Evolutionary conservation across 1,139 yeast species (phyloP).

Genomic region (Kurtzmaniella quercitrusa): DNA sequence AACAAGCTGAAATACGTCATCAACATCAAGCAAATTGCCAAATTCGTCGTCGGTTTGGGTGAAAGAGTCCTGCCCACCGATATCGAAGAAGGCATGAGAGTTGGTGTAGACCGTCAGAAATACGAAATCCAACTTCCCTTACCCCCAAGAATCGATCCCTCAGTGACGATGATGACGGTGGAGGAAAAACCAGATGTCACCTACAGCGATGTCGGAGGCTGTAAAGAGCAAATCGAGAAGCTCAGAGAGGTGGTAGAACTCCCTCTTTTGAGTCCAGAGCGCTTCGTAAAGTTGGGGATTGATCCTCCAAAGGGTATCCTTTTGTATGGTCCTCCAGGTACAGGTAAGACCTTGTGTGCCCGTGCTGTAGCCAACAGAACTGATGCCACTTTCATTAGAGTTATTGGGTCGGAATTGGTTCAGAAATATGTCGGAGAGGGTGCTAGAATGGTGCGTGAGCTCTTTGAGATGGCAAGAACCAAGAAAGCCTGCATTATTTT

Average conservation of each 20-base stretch:
- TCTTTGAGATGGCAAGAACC: slow-evolving; percentile 97
- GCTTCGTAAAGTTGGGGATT: slow-evolving; percentile 92
- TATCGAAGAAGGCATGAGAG: slow-evolving; percentile 99
- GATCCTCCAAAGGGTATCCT: slow-evolving; percentile 98
- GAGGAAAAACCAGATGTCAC: slow-evolving; percentile 96
- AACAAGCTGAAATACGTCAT: slow-evolving; percentile 90
- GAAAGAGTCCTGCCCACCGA: slow-evolving; percentile 97
- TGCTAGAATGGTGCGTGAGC: slow-evolving; percentile 97
- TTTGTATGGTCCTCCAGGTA: slow-evolving; percentile 97
- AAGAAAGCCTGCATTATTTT: slow-evolving; percentile 95
- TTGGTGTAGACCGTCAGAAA: slow-evolving; percentile 96
- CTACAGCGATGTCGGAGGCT: slow-evolving; percentile 92
- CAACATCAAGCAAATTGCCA: slow-evolving; percentile 96
- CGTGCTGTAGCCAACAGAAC: slow-evolving; percentile 98
- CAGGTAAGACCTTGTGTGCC: slow-evolving; percentile 97
- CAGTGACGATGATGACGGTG: slow-evolving; percentile 99
- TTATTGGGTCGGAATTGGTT: slow-evolving; percentile 95
- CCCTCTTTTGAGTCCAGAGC: slow-evolving; percentile 90
- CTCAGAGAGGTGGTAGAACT: slow-evolving; percentile 95
- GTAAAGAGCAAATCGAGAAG: slow-evolving; percentile 96
- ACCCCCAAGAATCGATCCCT: slow-evolving; percentile 96
- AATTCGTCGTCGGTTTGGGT: slow-evolving; percentile 93
- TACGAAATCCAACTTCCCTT: slow-evolving; percentile 95
- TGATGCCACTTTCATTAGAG: slow-evolving; percentile 96
- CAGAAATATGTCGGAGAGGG: slow-evolving; percentile 99